Evolutionary conservation across 2,329 filamentous ascomycete species (phyloP).

Genomic region (Phaeosphaeria sp.): DNA sequence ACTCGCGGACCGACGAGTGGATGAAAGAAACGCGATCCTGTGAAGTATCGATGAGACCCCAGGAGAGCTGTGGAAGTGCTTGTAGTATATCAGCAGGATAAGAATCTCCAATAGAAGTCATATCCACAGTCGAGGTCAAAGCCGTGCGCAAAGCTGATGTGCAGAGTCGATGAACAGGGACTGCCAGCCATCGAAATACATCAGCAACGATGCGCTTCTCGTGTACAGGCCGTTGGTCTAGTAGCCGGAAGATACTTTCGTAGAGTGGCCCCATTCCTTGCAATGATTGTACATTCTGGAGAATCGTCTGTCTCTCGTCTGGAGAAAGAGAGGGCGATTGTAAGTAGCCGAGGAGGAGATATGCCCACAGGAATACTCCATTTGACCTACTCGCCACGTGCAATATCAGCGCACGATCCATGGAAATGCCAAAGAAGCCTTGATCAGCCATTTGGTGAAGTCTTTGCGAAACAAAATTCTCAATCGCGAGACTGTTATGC

Average conservation of each 20-base stretch:
- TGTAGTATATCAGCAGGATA: slow-evolving; percentile 14
- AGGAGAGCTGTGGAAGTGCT: slow-evolving; percentile 30
- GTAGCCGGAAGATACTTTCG: slow-evolving; percentile 23
- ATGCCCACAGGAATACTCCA: slow-evolving; percentile 41
- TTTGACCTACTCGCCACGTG: slow-evolving; percentile 23
- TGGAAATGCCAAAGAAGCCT: slow-evolving; percentile 38
- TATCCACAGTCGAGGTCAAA: slow-evolving; percentile 17
- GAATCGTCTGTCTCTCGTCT: slow-evolving; percentile 27
- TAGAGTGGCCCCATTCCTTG: slow-evolving; percentile 32
- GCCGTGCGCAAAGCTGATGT: slow-evolving; percentile 27
- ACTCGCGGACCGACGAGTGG: slow-evolving; percentile 34
- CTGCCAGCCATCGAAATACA: slow-evolving; percentile 35
- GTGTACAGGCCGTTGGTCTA: slow-evolving; percentile 19
- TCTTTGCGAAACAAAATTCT: slow-evolving; percentile 21
- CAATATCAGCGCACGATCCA: slow-evolving; percentile 31
- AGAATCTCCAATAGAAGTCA: slow-evolving; percentile 1
- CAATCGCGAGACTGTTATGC: slow-evolving; percentile 27
- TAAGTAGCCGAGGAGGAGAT: slow-evolving; percentile 29
- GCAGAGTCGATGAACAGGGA: slow-evolving; percentile 29
- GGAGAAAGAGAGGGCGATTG: slow-evolving; percentile 31
- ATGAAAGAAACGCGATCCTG: slow-evolving; percentile 26
- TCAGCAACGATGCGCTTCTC: slow-evolving; percentile 32
- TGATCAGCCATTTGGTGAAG: slow-evolving; percentile 35
- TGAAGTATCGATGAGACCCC: slow-evolving; percentile 31
- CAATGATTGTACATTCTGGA: slow-evolving; percentile 25